These are phyloP conservation scores for Erysimum cheiri DNA, from an alignment of 441 rosid genomes.

Conservation along the genomic window DNA sequence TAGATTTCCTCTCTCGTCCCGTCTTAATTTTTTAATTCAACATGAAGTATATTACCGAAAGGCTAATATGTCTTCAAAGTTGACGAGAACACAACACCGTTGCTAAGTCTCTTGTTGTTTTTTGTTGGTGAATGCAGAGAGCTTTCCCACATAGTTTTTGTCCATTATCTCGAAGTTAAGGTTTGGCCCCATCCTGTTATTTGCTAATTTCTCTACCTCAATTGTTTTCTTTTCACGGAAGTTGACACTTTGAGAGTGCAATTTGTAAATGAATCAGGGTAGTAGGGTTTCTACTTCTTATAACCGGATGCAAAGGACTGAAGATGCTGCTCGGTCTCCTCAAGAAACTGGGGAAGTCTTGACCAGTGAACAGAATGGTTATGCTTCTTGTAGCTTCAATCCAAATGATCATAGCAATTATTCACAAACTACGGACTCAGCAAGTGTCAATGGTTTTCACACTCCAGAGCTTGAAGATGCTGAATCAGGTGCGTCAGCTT, in stretches of 20 bases:
- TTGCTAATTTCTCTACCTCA: conserved; percentile 2
- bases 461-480: conserved; percentile 83
- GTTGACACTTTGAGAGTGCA: conserved; percentile 9
- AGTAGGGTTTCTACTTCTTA: conserved; percentile 62
- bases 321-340: conserved; percentile 49
- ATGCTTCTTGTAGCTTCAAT: conserved; percentile 58
- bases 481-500: conserved; percentile 75
- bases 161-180: conserved; percentile 91
- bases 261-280: conserved; percentile 51
- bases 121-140: conserved; percentile 62
- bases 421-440: conserved; percentile 69
- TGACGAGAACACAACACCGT: conserved; percentile 14
- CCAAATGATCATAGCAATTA: conserved; percentile 53
- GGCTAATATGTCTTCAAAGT: conserved; percentile 2
- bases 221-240: neutral
- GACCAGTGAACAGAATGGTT: conserved; percentile 60
- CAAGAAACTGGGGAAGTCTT: conserved; percentile 54
- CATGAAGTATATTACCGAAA: conserved; percentile 4
- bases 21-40: neutral
- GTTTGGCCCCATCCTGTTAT: conserved; percentile 46
- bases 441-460: conserved; percentile 66
- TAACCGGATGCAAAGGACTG: conserved; percentile 57
- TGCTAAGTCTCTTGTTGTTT: conserved; percentile 38
- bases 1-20: neutral
- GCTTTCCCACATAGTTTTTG: conserved; percentile 81